Conservation (phyloP, 106 monocot genomes). For the Dioscorea alata region DNA sequence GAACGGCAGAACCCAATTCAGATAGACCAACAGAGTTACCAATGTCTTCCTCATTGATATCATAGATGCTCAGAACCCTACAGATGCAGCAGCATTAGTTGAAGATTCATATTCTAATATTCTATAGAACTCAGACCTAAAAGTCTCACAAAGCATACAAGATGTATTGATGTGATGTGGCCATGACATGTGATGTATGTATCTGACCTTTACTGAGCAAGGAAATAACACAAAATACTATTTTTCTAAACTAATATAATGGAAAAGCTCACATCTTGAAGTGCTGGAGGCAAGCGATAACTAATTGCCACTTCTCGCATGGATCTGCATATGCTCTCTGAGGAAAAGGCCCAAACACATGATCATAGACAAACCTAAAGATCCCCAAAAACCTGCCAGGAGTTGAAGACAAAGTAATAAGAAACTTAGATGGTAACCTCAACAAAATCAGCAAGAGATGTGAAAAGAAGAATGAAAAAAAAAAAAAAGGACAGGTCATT, state of each 20-base stretch:
- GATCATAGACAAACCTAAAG: conserved; percentile 91
- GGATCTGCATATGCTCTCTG: conserved; percentile 91
- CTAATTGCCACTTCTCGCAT: conserved; percentile 85
- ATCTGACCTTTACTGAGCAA: too few relatives aligned
- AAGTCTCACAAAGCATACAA: not conserved
- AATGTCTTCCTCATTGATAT: conserved; percentile 63
- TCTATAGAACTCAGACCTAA: too few relatives aligned
- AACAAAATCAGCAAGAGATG: not conserved
- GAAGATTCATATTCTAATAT: not conserved
- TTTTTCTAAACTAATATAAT: too few relatives aligned
- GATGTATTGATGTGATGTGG: too few relatives aligned
- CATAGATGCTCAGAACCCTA: conserved; percentile 82
- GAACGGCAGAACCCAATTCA: conserved; percentile 2
- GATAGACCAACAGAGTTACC: conserved; percentile 25
- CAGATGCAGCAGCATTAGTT: not conserved
- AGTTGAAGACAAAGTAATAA: conserved; percentile 3
- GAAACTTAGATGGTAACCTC: conserved; percentile 6
- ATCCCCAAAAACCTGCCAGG: conserved; percentile 77
- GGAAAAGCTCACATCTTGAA: conserved; percentile 58
- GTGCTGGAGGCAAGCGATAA: conserved; percentile 81
- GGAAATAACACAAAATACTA: too few relatives aligned
- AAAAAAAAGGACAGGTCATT: not conserved
- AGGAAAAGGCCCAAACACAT: conserved; percentile 85
- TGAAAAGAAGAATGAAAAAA: too few relatives aligned
- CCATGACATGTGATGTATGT: too few relatives aligned